Evolutionary conservation across 192 early-diverging fungal genomes (phyloP), one percentile per base, ranked within the genome.

Genomic region (Coemansia javaensis): DNA sequence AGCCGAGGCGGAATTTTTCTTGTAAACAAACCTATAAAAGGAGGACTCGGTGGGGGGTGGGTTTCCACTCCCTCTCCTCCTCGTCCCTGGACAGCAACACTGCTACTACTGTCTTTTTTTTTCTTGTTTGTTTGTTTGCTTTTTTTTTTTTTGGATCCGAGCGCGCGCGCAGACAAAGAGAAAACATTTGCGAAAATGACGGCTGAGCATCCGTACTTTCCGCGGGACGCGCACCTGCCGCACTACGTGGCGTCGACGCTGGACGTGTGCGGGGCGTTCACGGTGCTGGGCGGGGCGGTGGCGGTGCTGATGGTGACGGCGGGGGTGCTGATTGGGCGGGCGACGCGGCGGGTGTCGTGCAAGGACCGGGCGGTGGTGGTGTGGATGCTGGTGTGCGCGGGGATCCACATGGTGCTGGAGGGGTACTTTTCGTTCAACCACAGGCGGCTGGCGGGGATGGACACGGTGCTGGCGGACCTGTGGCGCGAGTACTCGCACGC

Each of bases 401-500:
- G 79, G 32, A 88, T 94, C 55, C 94, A 97, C 64, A 53, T 80
- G 12, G 71, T 85, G 32, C 75, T 97, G 1, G 94, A 97, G 71
- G 85, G 85, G 2, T 97, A 93, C 68, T 94, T 87, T 73, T 77
- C 85, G 21, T 79, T 66, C 40, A 81, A 85, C 71, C 79, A 87
- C 56, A 33, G 47, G 10, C 77, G 77, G 2, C 72, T 97, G 40
- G 84, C 85, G 0, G 82, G 79, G 7, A 81, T 86, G 67, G 59
- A 77, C 40, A 63, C 50, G 18, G 47, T 90, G 5, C 36, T 92
- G 30, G 88, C 79, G 7, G 80, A 92, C 32, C 48, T 90, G 47
- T 97, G 90, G 89, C 91, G 91, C 76, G 91, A 97, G 68, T 97
- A 97, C 70, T 59, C 90, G 1, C 73, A 82, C 48, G 80, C 82